Base-by-base conservation (phyloP, 1,139 yeast species). In the Wickerhamiella infanticola region DNA sequence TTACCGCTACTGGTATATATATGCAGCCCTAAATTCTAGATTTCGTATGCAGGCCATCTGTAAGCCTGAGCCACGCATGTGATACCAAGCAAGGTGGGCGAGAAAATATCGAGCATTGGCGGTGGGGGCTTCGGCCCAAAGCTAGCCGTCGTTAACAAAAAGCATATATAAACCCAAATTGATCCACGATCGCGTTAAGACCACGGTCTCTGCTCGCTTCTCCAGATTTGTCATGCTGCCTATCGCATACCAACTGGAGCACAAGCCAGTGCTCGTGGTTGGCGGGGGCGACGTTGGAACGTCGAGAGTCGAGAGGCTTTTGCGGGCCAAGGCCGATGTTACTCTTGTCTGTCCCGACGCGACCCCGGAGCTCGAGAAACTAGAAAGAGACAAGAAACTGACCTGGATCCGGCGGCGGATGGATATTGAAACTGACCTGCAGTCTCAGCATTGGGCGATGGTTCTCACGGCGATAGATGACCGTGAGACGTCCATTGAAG, bases 281-380 rank as follows among this genome's bases (percentile, higher is more conserved):
- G 94, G 94, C 0, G 83, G 81, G 6, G 94, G 94, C 4, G 85
- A 80, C 45, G 94, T 84, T 8, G 95, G 88, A 0, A 67, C 77
- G 13, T 75, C 86, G 37, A 64, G 95, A 47, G 74, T 83, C 11
- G 67, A 72, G 45, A 83, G 81, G 56, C 67, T 83, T 37, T 63
- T 81, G 9, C 72, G 73, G 27, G 90, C 94, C 0, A 74, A 77
- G 51, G 90, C 93, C 4, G 67, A 66, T 45, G 73, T 83, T 41
- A 79, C 86, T 0, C 80, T 83, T 24, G 68, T 84, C 4, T 70
- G 88, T 0, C 80, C 81, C 3, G 62, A 58, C 1, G 60, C 74
- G 3, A 75, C 76, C 47, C 73, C 74, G 1, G 70, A 68, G 24
- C 66, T 81, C 3, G 55, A 68, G 38, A 53, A 67, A 53, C 63